Evolutionary conservation across 306 rosid species (phyloP).

Genomic region (Spatholobus suberectus): DNA sequence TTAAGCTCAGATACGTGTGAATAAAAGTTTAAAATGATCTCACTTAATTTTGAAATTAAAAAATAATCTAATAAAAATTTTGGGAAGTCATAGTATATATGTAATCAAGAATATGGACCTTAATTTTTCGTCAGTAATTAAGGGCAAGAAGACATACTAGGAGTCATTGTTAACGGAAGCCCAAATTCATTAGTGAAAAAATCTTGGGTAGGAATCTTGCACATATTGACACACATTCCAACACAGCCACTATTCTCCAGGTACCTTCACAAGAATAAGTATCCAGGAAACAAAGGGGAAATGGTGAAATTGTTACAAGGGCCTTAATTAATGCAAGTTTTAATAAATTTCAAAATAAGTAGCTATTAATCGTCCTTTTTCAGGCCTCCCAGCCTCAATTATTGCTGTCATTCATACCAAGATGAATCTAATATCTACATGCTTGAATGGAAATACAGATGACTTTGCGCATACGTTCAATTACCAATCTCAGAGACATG

Average conservation of each 20-base stretch:
- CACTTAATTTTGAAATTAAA: neutral
- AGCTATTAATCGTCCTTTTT: neutral
- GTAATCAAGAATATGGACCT: neutral
- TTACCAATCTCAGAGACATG: slow-evolving; percentile 13
- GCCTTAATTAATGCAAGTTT: neutral
- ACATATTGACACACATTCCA: slow-evolving; percentile 97
- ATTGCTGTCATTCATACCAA: slow-evolving; percentile 5
- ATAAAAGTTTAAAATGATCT: neutral
- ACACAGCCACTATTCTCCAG: slow-evolving; percentile 96
- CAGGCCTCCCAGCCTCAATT: neutral
- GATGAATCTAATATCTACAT: neutral
- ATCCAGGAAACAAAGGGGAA: neutral
- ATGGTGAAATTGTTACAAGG: neutral
- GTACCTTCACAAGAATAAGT: slow-evolving; percentile 59
- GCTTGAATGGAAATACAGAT: neutral
- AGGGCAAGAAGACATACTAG: slow-evolving; percentile 61
- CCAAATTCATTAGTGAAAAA: slow-evolving; percentile 96
- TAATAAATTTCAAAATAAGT: neutral
- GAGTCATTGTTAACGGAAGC: slow-evolving; percentile 95
- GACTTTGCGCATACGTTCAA: neutral
- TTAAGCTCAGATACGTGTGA: slow-evolving; percentile 10
- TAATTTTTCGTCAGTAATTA: neutral
- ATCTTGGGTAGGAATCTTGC: slow-evolving; percentile 98
- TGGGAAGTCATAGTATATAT: slow-evolving; percentile 4
- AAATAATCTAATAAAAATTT: neutral